phyloP scores from a whole-genome alignment of 1,139 yeast species.

The Kodamaea plutei region DNA sequence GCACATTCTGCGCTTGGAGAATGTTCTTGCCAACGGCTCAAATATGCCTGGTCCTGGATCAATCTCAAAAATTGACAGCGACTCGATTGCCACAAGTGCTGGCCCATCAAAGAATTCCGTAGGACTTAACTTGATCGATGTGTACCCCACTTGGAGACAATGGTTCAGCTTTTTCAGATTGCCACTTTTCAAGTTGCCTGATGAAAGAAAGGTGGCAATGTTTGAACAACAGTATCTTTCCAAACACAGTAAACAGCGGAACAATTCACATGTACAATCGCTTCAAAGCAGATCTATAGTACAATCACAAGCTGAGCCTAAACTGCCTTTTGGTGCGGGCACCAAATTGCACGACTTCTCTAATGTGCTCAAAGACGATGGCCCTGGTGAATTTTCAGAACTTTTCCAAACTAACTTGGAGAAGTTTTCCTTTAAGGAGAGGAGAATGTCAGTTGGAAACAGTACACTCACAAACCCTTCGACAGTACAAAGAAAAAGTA shows the following conservation, averaged over 20 bases:
- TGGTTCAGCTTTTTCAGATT: slow-evolving; percentile 29
- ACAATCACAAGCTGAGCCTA: not conserved
- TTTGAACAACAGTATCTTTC: slow-evolving; percentile 25
- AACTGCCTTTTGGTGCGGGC: slow-evolving; percentile 11
- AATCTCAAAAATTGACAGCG: slow-evolving; percentile 13
- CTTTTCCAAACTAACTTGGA: slow-evolving; percentile 32
- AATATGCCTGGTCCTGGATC: slow-evolving; percentile 1
- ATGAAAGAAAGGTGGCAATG: slow-evolving; percentile 27
- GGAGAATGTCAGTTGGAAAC: slow-evolving; percentile 4
- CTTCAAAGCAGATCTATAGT: not conserved
- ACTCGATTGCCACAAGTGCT: slow-evolving; percentile 25
- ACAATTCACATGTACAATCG: slow-evolving; percentile 1
- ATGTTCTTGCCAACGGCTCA: slow-evolving; percentile 11
- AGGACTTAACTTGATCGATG: slow-evolving; percentile 13
- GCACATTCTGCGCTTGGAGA: slow-evolving; percentile 25
- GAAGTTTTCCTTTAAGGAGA: slow-evolving; percentile 23
- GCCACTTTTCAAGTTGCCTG: slow-evolving; percentile 44
- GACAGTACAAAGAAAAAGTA: too few species aligned
- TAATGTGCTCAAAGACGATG: slow-evolving; percentile 26
- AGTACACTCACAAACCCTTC: not conserved
- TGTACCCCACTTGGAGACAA: slow-evolving; percentile 35
- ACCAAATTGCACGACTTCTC: slow-evolving; percentile 35
- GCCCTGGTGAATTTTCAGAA: slow-evolving; percentile 18
- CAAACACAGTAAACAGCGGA: not conserved
- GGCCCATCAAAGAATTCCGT: slow-evolving; percentile 8